These are phyloP conservation scores for Oxyria digyna DNA, from an alignment of 148 eudicot genomes.

Conservation along the genomic window DNA sequence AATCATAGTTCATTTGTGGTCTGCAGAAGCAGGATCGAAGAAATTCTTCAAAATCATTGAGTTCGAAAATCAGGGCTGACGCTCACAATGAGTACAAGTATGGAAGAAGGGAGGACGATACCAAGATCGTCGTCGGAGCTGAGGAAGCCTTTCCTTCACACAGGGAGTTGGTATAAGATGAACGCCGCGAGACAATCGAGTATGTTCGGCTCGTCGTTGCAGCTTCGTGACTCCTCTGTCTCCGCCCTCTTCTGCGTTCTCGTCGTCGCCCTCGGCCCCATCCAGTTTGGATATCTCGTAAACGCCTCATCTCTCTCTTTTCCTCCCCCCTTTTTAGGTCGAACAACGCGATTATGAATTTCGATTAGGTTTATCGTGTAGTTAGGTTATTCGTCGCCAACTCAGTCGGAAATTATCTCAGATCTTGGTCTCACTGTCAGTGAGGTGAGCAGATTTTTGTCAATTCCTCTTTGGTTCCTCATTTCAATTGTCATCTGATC, in stretches of 20 bases:
- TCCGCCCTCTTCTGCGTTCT: constrained; percentile 62
- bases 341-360: background rate
- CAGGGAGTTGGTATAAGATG: constrained; percentile 86
- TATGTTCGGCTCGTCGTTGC: constrained; percentile 47
- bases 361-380: constrained; percentile 12
- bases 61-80: background rate
- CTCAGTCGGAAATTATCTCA: constrained; percentile 50
- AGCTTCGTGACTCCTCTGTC: constrained; percentile 44
- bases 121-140: constrained; percentile 29
- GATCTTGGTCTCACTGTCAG: constrained; percentile 60
- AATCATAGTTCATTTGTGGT: background rate
- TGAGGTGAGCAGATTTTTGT: constrained; percentile 34
- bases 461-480: background rate
- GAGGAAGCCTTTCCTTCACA: constrained; percentile 62
- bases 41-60: background rate
- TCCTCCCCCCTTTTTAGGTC: background rate
- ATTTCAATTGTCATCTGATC: background rate
- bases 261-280: constrained; percentile 73
- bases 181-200: constrained; percentile 39
- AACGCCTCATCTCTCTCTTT: background rate
- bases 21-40: background rate
- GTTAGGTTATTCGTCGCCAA: constrained; percentile 91
- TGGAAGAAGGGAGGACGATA: background rate
- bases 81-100: background rate
- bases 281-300: constrained; percentile 82